These are phyloP conservation scores for Aspergillus hiratsukae DNA, from an alignment of 2,329 filamentous ascomycete genomes.

Conservation along the genomic window DNA sequence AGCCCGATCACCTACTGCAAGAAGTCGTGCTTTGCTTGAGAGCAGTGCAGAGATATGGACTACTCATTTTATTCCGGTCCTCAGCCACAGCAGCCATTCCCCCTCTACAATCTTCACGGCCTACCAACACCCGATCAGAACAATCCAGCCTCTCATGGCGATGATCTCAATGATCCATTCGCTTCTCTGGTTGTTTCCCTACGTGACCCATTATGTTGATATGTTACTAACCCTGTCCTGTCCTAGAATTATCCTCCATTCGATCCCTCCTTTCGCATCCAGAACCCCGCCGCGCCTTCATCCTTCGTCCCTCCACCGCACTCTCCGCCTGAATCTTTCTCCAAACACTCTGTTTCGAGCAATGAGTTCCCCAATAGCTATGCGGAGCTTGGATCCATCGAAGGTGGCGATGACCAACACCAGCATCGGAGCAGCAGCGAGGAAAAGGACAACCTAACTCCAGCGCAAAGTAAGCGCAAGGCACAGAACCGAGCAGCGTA, in stretches of 20 bases:
- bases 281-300: conserved; percentile 20
- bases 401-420: conserved; percentile 24
- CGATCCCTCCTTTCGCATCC: conserved; percentile 36
- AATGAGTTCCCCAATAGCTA: conserved; percentile 20
- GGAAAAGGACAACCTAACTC: conserved; percentile 52
- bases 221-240: conserved; percentile 8
- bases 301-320: conserved; percentile 31
- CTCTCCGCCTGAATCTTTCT: conserved; percentile 33
- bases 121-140: conserved; percentile 41
- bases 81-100: conserved; percentile 45
- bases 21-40: neutral
- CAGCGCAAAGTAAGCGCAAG: conserved; percentile 59
- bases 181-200: conserved; percentile 23
- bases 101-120: conserved; percentile 47
- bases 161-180: conserved; percentile 44
- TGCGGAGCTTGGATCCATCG: conserved; percentile 25
- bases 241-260: conserved; percentile 32
- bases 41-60: conserved; percentile 44
- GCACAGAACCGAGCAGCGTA: conserved; percentile 71
- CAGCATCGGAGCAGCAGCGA: conserved; percentile 47
- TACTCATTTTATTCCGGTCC: conserved; percentile 50
- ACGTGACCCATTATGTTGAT: neutral
- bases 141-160: conserved; percentile 34
- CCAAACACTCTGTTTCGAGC: conserved; percentile 30
- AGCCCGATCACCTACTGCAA: neutral